Conservation (phyloP, 1,139 yeast genomes). For the Scheffersomyces parashehatae region DNA sequence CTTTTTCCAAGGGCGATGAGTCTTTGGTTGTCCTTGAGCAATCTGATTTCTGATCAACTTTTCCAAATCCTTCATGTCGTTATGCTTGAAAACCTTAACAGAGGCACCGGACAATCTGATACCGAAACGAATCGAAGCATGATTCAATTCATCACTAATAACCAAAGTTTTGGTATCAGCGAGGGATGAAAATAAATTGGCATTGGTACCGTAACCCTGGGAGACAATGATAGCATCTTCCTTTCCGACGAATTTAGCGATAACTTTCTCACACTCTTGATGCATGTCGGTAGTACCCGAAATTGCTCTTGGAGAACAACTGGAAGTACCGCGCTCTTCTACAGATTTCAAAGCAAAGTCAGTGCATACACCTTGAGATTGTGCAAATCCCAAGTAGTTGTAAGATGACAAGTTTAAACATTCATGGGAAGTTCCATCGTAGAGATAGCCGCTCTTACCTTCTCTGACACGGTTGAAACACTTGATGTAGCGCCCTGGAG, state of each 20-base stretch:
- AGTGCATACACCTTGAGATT: conserved; percentile 89
- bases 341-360: conserved; percentile 68
- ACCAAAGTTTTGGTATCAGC: conserved; percentile 88
- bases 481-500: conserved; percentile 88
- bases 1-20: conserved; percentile 97
- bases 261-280: conserved; percentile 66
- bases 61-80: conserved; percentile 83
- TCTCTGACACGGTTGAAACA: conserved; percentile 74
- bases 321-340: conserved; percentile 69
- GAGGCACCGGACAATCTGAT: conserved; percentile 91
- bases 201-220: conserved; percentile 97
- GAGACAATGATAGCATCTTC: conserved; percentile 85
- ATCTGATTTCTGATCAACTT: conserved; percentile 80
- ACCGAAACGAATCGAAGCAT: conserved; percentile 94
- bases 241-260: conserved; percentile 88
- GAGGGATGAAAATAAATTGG: conserved; percentile 80
- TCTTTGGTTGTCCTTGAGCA: conserved; percentile 94
- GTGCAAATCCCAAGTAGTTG: conserved; percentile 96
- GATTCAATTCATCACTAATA: conserved; percentile 91
- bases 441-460: conserved; percentile 62
- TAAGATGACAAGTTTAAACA: conserved; percentile 88
- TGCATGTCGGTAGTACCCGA: conserved; percentile 82
- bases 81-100: conserved; percentile 89
- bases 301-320: conserved; percentile 74
- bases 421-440: conserved; percentile 72